These are phyloP conservation scores for Erythrophleum fordii DNA, from an alignment of 306 rosid species.

Conservation along the genomic window DNA sequence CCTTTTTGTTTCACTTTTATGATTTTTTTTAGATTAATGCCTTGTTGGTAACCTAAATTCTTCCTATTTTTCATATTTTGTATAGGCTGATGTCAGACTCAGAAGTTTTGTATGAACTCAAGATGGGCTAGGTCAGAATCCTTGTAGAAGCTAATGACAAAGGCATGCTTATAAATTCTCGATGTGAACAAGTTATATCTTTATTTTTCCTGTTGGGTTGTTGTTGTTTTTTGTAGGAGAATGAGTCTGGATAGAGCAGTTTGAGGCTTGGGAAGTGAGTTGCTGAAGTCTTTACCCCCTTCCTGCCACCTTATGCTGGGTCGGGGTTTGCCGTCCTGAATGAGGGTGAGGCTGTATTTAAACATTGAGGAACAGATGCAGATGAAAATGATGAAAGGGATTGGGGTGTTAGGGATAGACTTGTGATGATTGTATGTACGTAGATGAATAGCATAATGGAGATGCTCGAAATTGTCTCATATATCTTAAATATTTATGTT, in stretches of 20 bases:
- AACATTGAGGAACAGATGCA: constrained; percentile 29
- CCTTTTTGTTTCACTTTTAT: constrained; percentile 39
- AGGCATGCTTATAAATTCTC: constrained; percentile 48
- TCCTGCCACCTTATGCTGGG: constrained; percentile 31
- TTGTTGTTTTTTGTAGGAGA: constrained; percentile 56
- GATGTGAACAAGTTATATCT: constrained; percentile 49
- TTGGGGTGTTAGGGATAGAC: constrained; percentile 33
- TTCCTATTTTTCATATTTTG: constrained; percentile 42
- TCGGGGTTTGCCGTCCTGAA: constrained; percentile 24
- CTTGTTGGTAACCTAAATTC: constrained; percentile 45
- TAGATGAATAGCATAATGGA: constrained; percentile 38
- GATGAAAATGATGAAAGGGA: constrained; percentile 28
- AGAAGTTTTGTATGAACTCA: constrained; percentile 49
- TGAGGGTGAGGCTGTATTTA: constrained; percentile 18
- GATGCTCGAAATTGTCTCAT: constrained; percentile 33
- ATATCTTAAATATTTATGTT: constrained; percentile 26
- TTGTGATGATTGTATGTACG: constrained; percentile 35
- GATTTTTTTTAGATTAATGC: constrained; percentile 14
- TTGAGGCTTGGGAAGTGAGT: constrained; percentile 34
- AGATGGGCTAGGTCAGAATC: constrained; percentile 68
- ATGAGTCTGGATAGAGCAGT: constrained; percentile 45
- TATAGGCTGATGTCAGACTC: constrained; percentile 62
- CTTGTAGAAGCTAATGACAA: constrained; percentile 47
- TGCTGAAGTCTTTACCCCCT: constrained; percentile 17
- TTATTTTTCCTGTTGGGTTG: constrained; percentile 61